A percentile compares a stretch with the other conserved stretches of the same genome.
Conservation (phyloP, 1,284 basidiomycete species). For the Dichomitus squalens region DNA sequence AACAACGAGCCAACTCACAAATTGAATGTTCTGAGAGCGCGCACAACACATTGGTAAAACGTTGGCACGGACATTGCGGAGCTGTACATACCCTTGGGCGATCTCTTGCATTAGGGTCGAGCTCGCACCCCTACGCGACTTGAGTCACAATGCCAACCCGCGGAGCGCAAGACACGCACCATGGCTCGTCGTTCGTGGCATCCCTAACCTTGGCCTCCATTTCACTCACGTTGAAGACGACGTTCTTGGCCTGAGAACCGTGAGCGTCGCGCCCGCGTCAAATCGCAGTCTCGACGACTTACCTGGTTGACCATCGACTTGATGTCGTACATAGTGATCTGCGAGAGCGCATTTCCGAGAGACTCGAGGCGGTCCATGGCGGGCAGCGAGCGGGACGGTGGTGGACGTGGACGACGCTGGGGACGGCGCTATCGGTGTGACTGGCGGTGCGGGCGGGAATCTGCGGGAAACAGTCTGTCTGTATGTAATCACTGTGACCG, state of each 20-base stretch:
- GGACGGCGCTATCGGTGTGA: conserved; percentile 14
- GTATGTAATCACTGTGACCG: no score
- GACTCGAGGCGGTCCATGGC: conserved; percentile 57
- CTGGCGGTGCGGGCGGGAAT: conserved; percentile 8
- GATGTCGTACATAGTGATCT: conserved; percentile 88
- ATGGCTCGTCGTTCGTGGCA: conserved; percentile 98
- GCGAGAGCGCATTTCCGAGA: conserved; percentile 67
- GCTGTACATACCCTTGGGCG: conserved; percentile 78
- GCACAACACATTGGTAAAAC: background rate
- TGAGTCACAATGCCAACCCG: background rate
- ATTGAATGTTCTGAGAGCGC: conserved; percentile 75
- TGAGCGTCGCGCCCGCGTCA: background rate
- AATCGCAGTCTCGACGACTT: conserved; percentile 9
- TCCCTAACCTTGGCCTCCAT: conserved; percentile 98
- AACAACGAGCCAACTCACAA: conserved; percentile 60
- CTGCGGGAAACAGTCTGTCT: background rate
- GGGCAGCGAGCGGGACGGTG: conserved; percentile 12
- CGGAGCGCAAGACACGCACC: conserved; percentile 50
- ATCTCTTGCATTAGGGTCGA: conserved; percentile 99
- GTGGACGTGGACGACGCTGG: conserved; percentile 21
- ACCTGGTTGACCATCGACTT: conserved; percentile 94
- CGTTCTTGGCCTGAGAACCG: conserved; percentile 72
- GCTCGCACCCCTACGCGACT: conserved; percentile 83
- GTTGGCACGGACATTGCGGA: background rate
- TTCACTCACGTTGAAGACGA: conserved; percentile 94